Conservation (phyloP, 352 stramenopile species). For the Phytophthora hybrid region DNA sequence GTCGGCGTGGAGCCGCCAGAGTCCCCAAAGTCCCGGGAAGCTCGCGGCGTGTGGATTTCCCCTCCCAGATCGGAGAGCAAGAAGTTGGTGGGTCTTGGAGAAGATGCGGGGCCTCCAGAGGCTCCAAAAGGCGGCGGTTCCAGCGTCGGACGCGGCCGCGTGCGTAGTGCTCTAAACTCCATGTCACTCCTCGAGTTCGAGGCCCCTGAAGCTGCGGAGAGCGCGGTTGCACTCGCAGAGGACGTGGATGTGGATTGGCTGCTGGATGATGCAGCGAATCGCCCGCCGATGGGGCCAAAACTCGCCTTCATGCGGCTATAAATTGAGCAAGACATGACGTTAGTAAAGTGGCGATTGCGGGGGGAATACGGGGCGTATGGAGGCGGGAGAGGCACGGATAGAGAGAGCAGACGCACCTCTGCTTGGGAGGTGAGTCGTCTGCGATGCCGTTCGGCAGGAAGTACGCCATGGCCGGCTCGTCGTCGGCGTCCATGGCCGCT, state of each 20-base stretch:
- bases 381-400: not conserved
- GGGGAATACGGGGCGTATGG: slow-evolving; percentile 9
- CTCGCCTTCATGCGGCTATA: slow-evolving; percentile 40
- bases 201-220: slow-evolving; percentile 12
- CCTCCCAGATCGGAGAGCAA: slow-evolving; percentile 68
- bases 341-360: slow-evolving; percentile 12
- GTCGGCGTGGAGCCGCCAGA: slow-evolving; percentile 3
- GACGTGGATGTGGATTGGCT: not conserved
- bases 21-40: slow-evolving; percentile 28
- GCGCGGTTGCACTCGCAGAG: not conserved
- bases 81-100: slow-evolving; percentile 43
- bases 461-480: slow-evolving; percentile 75
- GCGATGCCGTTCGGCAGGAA: slow-evolving; percentile 88
- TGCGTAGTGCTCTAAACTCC: slow-evolving; percentile 37
- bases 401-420: slow-evolving; percentile 46
- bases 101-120: slow-evolving; percentile 13
- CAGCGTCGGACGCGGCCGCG: slow-evolving; percentile 28
- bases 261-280: slow-evolving; percentile 11
- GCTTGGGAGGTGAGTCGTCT: slow-evolving; percentile 82
- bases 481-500: slow-evolving; percentile 53
- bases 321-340: slow-evolving; percentile 7
- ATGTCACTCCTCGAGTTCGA: slow-evolving; percentile 28
- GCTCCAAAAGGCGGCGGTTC: slow-evolving; percentile 38
- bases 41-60: slow-evolving; percentile 54
- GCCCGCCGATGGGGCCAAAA: slow-evolving; percentile 59